A percentile compares a stretch with the other conserved stretches of the same genome.
phyloP scores from a whole-genome alignment of 306 rosid species.

The Prunus mume region DNA sequence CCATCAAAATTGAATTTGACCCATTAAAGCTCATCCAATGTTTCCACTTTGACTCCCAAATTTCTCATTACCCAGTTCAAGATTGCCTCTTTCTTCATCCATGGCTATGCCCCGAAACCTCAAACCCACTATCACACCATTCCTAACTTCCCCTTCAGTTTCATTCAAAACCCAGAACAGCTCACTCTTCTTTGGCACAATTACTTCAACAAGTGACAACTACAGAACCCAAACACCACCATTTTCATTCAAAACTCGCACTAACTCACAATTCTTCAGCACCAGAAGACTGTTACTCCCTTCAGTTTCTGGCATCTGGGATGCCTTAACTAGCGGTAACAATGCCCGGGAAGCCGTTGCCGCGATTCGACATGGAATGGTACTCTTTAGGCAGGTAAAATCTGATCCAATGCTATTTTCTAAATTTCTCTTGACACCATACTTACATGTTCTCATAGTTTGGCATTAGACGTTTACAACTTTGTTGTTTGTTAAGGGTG shows the following conservation, averaged over 20 bases:
- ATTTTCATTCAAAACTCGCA: conserved; percentile 9
- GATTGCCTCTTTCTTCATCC: conserved; percentile 16
- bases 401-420: background rate
- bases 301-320: conserved; percentile 82
- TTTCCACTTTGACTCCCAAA: background rate
- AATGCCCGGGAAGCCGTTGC: conserved; percentile 61
- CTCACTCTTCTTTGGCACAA: conserved; percentile 25
- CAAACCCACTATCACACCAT: conserved; percentile 34
- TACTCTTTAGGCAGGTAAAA: conserved; percentile 67
- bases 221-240: conserved; percentile 20
- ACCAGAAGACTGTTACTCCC: conserved; percentile 66
- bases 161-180: conserved; percentile 25
- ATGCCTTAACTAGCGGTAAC: conserved; percentile 66
- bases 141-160: conserved; percentile 8
- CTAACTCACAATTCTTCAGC: background rate
- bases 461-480: background rate
- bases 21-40: background rate
- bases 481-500: conserved; percentile 48
- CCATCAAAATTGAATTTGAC: background rate
- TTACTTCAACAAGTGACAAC: conserved; percentile 18
- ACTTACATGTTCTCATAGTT: background rate
- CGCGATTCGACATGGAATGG: conserved; percentile 79
- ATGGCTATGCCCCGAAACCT: conserved; percentile 42
- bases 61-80: conserved; percentile 8
- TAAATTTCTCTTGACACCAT: background rate